Conservation (phyloP, 2,329 filamentous ascomycete genomes). For the Colletotrichum truncatum region DNA sequence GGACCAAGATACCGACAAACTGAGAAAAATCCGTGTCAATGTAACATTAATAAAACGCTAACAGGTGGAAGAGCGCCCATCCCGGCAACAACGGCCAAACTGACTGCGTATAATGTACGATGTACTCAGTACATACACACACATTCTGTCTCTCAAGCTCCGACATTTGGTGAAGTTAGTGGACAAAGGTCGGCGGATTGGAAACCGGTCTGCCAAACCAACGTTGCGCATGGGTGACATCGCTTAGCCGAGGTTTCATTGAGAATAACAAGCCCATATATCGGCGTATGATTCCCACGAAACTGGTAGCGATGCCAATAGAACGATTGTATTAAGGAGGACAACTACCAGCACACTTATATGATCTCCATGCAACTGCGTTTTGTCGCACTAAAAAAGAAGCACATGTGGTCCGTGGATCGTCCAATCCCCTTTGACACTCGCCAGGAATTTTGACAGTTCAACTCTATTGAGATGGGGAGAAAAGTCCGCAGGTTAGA, state of each 20-base stretch:
- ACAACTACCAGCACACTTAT: not conserved
- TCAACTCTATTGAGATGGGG: not conserved
- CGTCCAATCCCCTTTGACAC: not conserved
- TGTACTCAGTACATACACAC: not conserved
- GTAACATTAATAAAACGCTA: conserved; percentile 19
- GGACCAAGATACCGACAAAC: not conserved
- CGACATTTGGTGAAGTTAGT: too few species aligned
- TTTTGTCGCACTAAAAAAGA: not conserved
- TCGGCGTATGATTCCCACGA: not conserved
- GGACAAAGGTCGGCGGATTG: not conserved
- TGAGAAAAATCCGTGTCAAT: not conserved
- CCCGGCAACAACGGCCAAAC: not conserved
- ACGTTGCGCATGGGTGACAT: not conserved
- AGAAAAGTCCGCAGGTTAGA: too few species aligned
- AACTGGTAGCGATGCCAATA: not conserved
- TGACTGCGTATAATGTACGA: not conserved
- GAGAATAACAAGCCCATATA: not conserved
- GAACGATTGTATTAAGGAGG: not conserved
- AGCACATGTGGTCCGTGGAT: not conserved
- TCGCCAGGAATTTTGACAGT: not conserved
- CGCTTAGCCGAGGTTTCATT: not conserved
- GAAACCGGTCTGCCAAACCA: not conserved
- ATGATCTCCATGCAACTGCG: not conserved
- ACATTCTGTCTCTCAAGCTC: too few species aligned
- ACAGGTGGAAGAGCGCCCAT: not conserved